phyloP scores from a whole-genome alignment of 768 basidiomycete genomes.

The Pisolithus sp. region DNA sequence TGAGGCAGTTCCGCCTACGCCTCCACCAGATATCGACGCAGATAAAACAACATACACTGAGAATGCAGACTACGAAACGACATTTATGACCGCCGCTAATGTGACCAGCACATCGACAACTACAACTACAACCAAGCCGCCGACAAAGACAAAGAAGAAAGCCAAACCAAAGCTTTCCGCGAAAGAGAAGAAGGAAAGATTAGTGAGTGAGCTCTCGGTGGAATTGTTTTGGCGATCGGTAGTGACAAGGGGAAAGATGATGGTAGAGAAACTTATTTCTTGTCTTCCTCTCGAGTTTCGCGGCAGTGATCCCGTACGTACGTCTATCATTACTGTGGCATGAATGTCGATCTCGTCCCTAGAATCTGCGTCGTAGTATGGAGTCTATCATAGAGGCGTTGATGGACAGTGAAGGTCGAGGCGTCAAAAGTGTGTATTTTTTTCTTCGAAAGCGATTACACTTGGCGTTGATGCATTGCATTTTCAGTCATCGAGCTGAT shows the following conservation, averaged over 20 bases:
- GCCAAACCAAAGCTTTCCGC: constrained; percentile 62
- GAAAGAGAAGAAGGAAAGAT: constrained; percentile 80
- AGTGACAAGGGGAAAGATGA: constrained; percentile 32
- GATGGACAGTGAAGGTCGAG: constrained; percentile 55
- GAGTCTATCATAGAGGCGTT: constrained; percentile 75
- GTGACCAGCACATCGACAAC: constrained; percentile 19
- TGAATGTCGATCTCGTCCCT: background rate
- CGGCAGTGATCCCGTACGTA: constrained; percentile 75
- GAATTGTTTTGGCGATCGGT: background rate
- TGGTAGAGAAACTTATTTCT: constrained; percentile 65
- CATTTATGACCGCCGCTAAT: constrained; percentile 21
- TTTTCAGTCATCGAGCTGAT: constrained; percentile 68
- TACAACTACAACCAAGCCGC: constrained; percentile 29
- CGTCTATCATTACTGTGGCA: background rate
- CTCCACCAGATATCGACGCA: constrained; percentile 16
- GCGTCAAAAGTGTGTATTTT: constrained; percentile 53
- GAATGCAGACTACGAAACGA: constrained; percentile 30
- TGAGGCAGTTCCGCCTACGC: constrained; percentile 23
- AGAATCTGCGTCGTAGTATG: constrained; percentile 73
- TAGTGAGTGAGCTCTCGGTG: constrained; percentile 35
- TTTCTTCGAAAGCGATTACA: constrained; percentile 6
- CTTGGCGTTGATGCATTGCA: background rate
- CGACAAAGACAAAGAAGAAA: constrained; percentile 47
- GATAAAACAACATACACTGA: constrained; percentile 28
- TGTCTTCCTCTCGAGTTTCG: constrained; percentile 86